Evolutionary conservation across 2,329 filamentous ascomycete genomes (phyloP).

Genomic region (Bimuria novae-zelandiae): DNA sequence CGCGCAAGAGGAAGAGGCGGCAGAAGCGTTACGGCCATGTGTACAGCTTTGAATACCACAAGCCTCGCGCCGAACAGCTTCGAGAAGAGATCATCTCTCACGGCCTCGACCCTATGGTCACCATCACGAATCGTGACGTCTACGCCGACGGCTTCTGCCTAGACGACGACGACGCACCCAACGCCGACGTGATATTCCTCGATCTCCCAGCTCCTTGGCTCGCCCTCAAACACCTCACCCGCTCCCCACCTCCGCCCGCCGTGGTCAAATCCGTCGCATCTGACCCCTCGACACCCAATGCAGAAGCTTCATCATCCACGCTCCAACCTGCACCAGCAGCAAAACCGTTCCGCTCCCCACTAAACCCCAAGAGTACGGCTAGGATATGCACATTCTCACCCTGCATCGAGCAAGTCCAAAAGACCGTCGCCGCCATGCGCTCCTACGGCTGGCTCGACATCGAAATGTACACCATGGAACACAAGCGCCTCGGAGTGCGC

Average conservation of each 20-base stretch:
- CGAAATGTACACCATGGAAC: constrained; percentile 86
- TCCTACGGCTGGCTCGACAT: constrained; percentile 88
- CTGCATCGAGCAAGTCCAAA: constrained; percentile 93
- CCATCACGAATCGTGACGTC: constrained; percentile 78
- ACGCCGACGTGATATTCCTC: constrained; percentile 74
- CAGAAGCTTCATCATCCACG: constrained; percentile 8
- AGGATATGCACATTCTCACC: constrained; percentile 94
- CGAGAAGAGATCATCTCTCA: constrained; percentile 71
- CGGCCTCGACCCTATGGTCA: constrained; percentile 66
- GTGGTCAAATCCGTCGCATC: constrained; percentile 32
- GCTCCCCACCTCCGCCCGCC: constrained; percentile 47
- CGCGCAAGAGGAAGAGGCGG: constrained; percentile 32
- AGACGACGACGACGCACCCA: constrained; percentile 25
- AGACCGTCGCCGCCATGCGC: constrained; percentile 80
- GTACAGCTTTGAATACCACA: constrained; percentile 83
- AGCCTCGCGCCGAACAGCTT: constrained; percentile 71
- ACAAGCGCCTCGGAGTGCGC: constrained; percentile 78
- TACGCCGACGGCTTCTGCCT: constrained; percentile 75
- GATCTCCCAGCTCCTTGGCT: constrained; percentile 83
- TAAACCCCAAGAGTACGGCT: constrained; percentile 73
- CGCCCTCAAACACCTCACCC: constrained; percentile 74
- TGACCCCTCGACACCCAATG: constrained; percentile 51
- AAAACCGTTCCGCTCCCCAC: constrained; percentile 51
- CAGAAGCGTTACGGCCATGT: constrained; percentile 64
- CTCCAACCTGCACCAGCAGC: constrained; percentile 11